Evolutionary conservation across 257 asterid species (phyloP).

Genomic region (Capsicum chinense): DNA sequence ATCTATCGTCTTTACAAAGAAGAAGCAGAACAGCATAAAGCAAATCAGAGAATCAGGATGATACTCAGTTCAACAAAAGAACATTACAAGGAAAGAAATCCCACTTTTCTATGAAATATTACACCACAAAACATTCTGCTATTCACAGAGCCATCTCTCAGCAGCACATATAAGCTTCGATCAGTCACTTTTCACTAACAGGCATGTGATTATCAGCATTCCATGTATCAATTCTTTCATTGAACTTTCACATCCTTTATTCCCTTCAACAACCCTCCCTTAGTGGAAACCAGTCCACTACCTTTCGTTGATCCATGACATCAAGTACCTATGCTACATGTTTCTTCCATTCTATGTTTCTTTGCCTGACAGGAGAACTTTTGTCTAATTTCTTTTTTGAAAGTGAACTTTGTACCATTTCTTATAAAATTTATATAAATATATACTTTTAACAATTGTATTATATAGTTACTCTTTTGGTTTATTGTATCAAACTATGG

Average conservation of each 20-base stretch:
- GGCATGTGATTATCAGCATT: slow-evolving; percentile 18
- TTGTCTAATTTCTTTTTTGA: background rate
- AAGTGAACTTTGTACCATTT: background rate
- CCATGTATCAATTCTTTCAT: background rate
- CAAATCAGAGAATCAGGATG: slow-evolving; percentile 3
- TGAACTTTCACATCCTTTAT: slow-evolving; percentile 4
- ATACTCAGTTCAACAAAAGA: background rate
- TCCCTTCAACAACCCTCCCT: slow-evolving; percentile 4
- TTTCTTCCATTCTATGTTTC: background rate
- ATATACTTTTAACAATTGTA: no score
- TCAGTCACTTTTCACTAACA: background rate
- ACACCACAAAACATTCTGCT: slow-evolving; percentile 5
- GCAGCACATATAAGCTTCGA: background rate
- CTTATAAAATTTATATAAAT: background rate
- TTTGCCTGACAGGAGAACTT: background rate
- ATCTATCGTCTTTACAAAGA: no score
- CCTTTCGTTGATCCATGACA: background rate
- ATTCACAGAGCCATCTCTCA: background rate
- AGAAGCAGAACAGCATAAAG: background rate
- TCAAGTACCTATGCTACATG: background rate
- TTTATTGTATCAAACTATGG: no score
- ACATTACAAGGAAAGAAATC: background rate
- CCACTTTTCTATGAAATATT: background rate
- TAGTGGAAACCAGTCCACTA: background rate
- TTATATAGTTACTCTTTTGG: no score